A percentile compares a stretch with the other conserved stretches of the same genome.
Evolutionary conservation across 73 alveolate species (phyloP).

Genomic region (Paraurostyla sp.): DNA sequence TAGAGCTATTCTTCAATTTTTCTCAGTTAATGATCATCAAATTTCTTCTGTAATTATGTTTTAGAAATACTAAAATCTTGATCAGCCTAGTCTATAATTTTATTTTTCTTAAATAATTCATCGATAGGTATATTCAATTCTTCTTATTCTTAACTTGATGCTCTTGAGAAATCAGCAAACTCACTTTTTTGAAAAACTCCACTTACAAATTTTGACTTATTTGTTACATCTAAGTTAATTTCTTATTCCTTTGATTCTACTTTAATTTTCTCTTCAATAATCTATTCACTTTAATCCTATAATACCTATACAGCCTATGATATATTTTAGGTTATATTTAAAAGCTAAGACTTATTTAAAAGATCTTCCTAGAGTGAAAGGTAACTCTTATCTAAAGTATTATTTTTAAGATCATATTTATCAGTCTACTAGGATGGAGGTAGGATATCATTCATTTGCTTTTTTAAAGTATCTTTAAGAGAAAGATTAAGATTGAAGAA

Average conservation of each 20-base stretch:
- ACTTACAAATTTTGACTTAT: background rate
- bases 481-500: too few relatives aligned
- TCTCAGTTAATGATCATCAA: background rate
- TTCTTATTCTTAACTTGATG: constrained; percentile 19
- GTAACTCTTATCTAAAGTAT: too few relatives aligned
- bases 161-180: constrained; percentile 18
- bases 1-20: background rate
- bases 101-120: background rate
- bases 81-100: background rate
- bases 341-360: too few relatives aligned
- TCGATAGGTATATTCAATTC: constrained; percentile 19
- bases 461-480: too few relatives aligned
- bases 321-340: too few relatives aligned
- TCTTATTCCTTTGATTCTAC: background rate
- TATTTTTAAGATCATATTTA: too few relatives aligned
- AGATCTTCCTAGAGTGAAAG: too few relatives aligned
- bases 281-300: too few relatives aligned
- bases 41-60: background rate
- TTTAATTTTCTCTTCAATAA: background rate
- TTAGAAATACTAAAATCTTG: background rate
- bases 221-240: background rate
- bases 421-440: too few relatives aligned
- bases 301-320: too few relatives aligned
- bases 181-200: too few relatives aligned
- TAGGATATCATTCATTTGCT: too few relatives aligned